Percentiles rank a stretch among this genome's conserved stretches.
phyloP scores from a whole-genome alignment of 2,329 filamentous ascomycete species.

The Colletotrichum sp. region DNA sequence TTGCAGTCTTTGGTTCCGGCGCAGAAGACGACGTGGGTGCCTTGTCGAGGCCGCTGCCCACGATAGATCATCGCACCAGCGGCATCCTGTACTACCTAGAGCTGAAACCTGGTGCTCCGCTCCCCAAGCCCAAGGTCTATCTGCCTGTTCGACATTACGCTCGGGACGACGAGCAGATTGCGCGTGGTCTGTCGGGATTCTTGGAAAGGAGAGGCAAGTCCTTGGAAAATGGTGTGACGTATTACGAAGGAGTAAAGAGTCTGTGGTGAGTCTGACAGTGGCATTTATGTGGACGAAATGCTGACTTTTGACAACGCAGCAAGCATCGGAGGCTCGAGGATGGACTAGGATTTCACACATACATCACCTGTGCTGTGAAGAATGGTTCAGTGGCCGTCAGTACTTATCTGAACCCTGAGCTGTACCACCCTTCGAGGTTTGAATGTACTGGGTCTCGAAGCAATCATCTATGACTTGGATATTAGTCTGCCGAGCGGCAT shows the following conservation, averaged over 20 bases:
- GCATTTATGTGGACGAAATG: not conserved
- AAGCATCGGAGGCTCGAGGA: not conserved
- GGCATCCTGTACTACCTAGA: conserved; percentile 37
- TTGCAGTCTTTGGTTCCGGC: not conserved
- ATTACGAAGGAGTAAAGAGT: not conserved
- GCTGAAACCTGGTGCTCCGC: conserved; percentile 16
- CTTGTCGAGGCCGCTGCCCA: not conserved
- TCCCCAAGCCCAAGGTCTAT: conserved; percentile 34
- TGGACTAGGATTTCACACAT: not conserved
- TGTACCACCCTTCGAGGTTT: not conserved
- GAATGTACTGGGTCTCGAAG: not conserved
- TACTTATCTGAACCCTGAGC: not conserved
- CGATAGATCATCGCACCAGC: conserved; percentile 30
- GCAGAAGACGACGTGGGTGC: conserved; percentile 8
- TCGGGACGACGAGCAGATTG: conserved; percentile 6
- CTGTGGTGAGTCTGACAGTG: not conserved
- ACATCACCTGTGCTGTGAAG: not conserved
- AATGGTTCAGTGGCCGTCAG: not conserved
- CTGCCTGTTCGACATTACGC: conserved; percentile 38
- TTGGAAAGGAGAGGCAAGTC: not conserved
- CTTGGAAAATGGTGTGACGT: not conserved
- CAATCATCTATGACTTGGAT: not conserved
- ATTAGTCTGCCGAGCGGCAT: not conserved
- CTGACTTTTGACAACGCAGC: not conserved
- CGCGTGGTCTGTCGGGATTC: not conserved